Evolutionary conservation across 2,329 filamentous ascomycete genomes (phyloP).

Genomic region (Pseudocercospora vitis): DNA sequence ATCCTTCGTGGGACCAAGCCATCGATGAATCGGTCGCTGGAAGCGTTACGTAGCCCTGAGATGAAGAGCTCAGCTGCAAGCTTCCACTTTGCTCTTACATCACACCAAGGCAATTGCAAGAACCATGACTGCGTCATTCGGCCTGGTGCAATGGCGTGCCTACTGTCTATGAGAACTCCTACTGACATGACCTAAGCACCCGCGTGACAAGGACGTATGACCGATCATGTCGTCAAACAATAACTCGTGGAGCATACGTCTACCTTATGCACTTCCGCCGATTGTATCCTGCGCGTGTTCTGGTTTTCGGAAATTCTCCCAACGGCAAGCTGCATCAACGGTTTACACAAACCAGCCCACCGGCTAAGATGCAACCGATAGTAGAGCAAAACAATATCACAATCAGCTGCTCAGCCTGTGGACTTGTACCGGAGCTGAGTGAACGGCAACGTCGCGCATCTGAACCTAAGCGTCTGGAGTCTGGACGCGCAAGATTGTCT

Average conservation of each 20-base stretch:
- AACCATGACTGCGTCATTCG: background rate
- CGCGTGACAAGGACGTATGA: background rate
- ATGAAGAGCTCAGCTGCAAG: no score
- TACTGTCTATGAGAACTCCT: no score
- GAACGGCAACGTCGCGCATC: no score
- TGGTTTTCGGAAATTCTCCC: constrained; percentile 15
- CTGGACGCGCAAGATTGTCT: constrained; percentile 4
- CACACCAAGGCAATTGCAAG: background rate
- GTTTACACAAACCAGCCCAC: no score
- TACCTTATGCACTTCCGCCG: background rate
- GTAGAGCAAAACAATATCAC: background rate
- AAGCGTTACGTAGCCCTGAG: no score
- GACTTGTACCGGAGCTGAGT: no score
- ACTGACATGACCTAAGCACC: no score
- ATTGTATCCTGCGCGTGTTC: constrained; percentile 3
- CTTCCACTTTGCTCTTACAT: background rate
- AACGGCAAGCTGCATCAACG: constrained; percentile 9
- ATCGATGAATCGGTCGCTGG: background rate
- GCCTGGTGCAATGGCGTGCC: no score
- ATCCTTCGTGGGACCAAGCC: background rate
- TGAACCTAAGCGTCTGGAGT: no score
- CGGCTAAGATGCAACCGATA: no score
- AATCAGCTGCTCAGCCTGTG: background rate
- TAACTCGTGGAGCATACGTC: background rate
- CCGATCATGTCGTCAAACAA: background rate